Base-by-base conservation (phyloP, 768 basidiomycete genomes). In the Rhizopogon rudus region DNA sequence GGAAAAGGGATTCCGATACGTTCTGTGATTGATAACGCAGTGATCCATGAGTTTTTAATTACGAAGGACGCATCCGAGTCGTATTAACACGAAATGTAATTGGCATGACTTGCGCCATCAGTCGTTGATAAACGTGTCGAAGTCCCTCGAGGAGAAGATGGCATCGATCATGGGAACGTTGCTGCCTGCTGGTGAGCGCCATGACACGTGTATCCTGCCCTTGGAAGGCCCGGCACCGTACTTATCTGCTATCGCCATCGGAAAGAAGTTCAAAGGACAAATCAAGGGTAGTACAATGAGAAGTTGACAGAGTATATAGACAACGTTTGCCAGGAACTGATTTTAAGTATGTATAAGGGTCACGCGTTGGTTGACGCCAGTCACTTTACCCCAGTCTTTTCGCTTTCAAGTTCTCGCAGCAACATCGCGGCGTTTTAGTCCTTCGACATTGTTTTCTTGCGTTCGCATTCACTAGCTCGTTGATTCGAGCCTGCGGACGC, bases 1-100 rank as follows among this genome's bases (percentile, higher is more conserved):
- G 40, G 71, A 67, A 65, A 68, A 71, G 57, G 77, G 79, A 22
- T 79, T 80, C 68, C 73, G 78, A 58, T 87, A 84, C 65, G 61
- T 81, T 45, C 56, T 81, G 29, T 84, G 61, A 72, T 53, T 13
- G 31, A 40, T 39, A 28, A 35, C 33, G 13, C 14, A 20, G 33
- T 60, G 31, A 44, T 31, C 52, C 35, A 13, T 13, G 35, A 37
- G 35, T 13, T 35, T 35, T 13, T 37, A 29, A 13, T 40, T 17
- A 22, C 29, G 16, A 16, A 2, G 17, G 33, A 41, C 28, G 31
- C 35, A 37, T 37, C 35, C 35, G 35, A 37, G 3, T 12, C 5
- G 35, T 37, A 5, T 37, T 13, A 28, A 51, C 54, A 33, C 28
- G 49, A 33, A 25, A 40, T 49, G 35, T 35, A 22, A 49, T 22